These are phyloP conservation scores for Pholiota conissans DNA, from an alignment of 768 basidiomycete species.

Conservation along the genomic window DNA sequence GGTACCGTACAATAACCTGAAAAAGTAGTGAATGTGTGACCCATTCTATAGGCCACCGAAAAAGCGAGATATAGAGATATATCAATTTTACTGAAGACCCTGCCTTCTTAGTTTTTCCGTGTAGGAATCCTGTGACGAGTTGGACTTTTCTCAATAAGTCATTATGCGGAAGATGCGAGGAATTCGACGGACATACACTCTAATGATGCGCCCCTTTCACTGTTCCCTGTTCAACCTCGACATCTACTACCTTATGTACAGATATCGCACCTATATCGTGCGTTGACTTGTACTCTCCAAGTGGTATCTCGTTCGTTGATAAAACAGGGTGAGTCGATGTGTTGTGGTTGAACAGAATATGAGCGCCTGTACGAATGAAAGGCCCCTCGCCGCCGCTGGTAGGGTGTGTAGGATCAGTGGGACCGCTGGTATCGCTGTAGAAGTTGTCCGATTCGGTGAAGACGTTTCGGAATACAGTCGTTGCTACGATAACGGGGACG, in stretches of 20 bases:
- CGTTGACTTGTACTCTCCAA: conserved; percentile 8
- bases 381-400: background rate
- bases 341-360: conserved; percentile 15
- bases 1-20: too few species aligned
- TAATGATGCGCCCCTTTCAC: background rate
- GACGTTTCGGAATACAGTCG: conserved; percentile 36
- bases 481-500: conserved; percentile 35
- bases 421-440: conserved; percentile 16
- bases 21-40: too few species aligned
- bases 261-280: conserved; percentile 6
- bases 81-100: too few species aligned
- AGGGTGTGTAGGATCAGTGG: background rate
- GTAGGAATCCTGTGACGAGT: too few species aligned
- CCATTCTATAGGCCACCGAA: too few species aligned
- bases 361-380: conserved; percentile 12
- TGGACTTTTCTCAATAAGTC: too few species aligned
- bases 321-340: conserved; percentile 1
- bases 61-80: too few species aligned
- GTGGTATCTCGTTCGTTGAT: conserved; percentile 10
- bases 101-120: too few species aligned
- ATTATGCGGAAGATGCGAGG: too few species aligned
- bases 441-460: conserved; percentile 32
- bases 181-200: background rate
- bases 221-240: background rate
- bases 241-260: background rate